phyloP scores from a whole-genome alignment of 768 basidiomycete genomes.

The Suillus alpinus region DNA sequence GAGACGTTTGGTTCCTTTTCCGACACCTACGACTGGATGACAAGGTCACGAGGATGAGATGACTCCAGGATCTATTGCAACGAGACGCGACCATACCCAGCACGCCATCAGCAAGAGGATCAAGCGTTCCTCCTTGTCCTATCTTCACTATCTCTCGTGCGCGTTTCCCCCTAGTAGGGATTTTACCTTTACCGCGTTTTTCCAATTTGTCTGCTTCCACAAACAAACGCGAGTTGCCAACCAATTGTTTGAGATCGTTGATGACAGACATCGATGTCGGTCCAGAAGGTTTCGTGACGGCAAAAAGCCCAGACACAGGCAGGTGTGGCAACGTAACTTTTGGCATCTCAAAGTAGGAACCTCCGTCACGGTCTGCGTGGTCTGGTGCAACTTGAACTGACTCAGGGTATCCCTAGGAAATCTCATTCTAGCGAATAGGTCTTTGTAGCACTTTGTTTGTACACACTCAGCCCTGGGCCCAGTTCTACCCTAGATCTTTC shows the following conservation, averaged over 20 bases:
- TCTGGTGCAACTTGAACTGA: neutral
- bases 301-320: constrained; percentile 83
- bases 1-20: constrained; percentile 86
- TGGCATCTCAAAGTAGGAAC: constrained; percentile 49
- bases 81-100: constrained; percentile 53
- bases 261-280: constrained; percentile 90
- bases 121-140: constrained; percentile 92
- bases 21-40: constrained; percentile 77
- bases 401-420: neutral
- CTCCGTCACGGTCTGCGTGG: neutral
- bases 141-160: constrained; percentile 62
- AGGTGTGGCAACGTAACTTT: constrained; percentile 51
- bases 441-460: neutral
- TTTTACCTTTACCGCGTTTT: constrained; percentile 45
- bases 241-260: constrained; percentile 79
- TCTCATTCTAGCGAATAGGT: neutral
- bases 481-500: neutral
- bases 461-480: neutral
- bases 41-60: constrained; percentile 2
- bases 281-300: constrained; percentile 87
- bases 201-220: constrained; percentile 55
- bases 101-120: constrained; percentile 95
- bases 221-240: constrained; percentile 77
- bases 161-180: constrained; percentile 35
- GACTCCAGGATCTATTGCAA: constrained; percentile 1